Evolutionary conservation across 1,284 basidiomycete genomes (phyloP).

Genomic region (Sphagnurus paluster): DNA sequence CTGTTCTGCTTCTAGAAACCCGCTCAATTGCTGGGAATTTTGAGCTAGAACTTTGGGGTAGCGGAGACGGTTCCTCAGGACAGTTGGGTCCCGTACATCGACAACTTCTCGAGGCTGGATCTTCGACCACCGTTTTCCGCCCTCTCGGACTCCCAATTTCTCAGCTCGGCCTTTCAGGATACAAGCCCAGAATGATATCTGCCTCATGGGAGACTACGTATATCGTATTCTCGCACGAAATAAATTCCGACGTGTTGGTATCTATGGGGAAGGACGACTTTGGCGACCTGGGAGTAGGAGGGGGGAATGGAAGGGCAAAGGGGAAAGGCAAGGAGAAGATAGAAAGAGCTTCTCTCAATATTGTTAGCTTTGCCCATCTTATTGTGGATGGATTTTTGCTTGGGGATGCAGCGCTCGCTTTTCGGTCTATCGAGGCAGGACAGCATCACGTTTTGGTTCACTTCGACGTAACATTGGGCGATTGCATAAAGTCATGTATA

Average conservation of each 20-base stretch:
- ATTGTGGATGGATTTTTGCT: constrained; percentile 25
- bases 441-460: constrained; percentile 69
- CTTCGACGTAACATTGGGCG: constrained; percentile 29
- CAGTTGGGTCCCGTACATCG: constrained; percentile 55
- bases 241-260: constrained; percentile 60
- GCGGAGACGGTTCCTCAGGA: constrained; percentile 60
- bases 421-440: constrained; percentile 57
- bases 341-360: constrained; percentile 33
- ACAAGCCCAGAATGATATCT: constrained; percentile 47
- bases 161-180: constrained; percentile 32
- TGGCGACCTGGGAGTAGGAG: constrained; percentile 69
- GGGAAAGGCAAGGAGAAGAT: constrained; percentile 14
- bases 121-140: constrained; percentile 41
- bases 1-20: constrained; percentile 50
- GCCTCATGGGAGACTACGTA: constrained; percentile 85
- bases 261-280: constrained; percentile 84
- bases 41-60: constrained; percentile 59
- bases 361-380: constrained; percentile 45
- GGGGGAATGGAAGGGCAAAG: too few relatives aligned
- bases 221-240: constrained; percentile 49
- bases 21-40: constrained; percentile 11
- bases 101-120: constrained; percentile 16
- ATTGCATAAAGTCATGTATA: constrained; percentile 34
- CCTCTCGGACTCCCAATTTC: constrained; percentile 43
- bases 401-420: constrained; percentile 21